Base-by-base conservation (phyloP, 441 rosid genomes). In the Francoa sonchifolia region DNA sequence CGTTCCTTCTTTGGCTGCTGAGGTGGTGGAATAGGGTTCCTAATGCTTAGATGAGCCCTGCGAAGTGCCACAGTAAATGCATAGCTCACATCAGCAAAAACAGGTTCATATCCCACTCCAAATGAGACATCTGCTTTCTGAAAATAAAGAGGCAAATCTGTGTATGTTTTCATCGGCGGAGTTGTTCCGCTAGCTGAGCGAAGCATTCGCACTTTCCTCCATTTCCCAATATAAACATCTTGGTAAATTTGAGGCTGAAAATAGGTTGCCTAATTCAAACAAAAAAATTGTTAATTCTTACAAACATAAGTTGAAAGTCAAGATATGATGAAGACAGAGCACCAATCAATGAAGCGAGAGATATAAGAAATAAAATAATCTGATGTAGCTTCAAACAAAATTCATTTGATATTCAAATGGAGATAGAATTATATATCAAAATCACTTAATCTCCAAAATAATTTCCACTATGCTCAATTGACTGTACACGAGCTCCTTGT, bases 61-160 rank as follows among this genome's bases (percentile, higher is more conserved):
- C 94, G 96, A 59, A 93, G 97, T 30, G 96, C 99, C 59, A 88
- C 86, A 10, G 90, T 88, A 66, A 93, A 93, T 42, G 94, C 96
- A 72, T 88, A 84, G 68, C 97, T 76, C 58, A 93, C 50, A 66
- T 88, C 99, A 43, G 99, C 84, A 58, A 88, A 88, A 42, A 61
- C 73, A 13, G 99, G 99, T 68, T 93, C 99, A 68, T 84, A 80
- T 61, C 97, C 96, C 38, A 88, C 97, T 47, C 99, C 99, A 57
- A 71, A 93, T 27, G 90, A 77, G 9, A 82, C 59, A 54, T 84
- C 86, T 25, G 72, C 99, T 60, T 66, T 75, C 58, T 82, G 71
- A 65, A 93, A 93, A 63, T 64, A 47, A 54, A 93, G 19, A 16
- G 82, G 88, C 71, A 93, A 65, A 72, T 93, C 83, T 7, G 73